Percentiles rank a stretch among this genome's conserved stretches.
Evolutionary conservation across 2,329 filamentous ascomycete genomes (phyloP).

Genomic region (Fusarium pseudocircinatum): DNA sequence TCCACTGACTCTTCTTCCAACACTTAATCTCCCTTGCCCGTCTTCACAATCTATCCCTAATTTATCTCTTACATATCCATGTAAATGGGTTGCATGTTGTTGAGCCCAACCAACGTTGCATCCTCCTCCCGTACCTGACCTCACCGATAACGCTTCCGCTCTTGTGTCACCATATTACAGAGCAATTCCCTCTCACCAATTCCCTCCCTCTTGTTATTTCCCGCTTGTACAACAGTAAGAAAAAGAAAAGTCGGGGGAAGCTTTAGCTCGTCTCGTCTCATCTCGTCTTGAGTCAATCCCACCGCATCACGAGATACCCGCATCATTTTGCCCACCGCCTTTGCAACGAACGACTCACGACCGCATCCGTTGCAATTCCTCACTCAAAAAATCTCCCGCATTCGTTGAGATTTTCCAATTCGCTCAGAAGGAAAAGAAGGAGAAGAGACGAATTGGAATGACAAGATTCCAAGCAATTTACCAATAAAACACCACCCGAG

Average conservation of each 20-base stretch:
- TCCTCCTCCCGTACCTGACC: neutral
- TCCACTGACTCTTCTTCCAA: constrained; percentile 21
- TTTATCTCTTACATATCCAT: constrained; percentile 28
- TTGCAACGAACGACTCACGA: constrained; percentile 12
- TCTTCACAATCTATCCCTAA: constrained; percentile 10
- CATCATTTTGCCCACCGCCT: constrained; percentile 28
- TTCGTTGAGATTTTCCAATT: neutral
- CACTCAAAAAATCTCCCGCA: neutral
- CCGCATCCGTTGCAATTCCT: constrained; percentile 22
- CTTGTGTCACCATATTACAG: constrained; percentile 7
- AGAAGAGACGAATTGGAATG: constrained; percentile 3
- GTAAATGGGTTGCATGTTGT: constrained; percentile 13
- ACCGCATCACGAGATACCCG: constrained; percentile 32
- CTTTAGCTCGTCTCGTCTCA: neutral
- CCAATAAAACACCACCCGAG: constrained; percentile 20
- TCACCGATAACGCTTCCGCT: constrained; percentile 5
- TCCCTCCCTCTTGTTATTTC: neutral
- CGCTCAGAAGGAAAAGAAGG: constrained; percentile 30
- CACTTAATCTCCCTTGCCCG: constrained; percentile 8
- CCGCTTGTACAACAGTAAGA: neutral
- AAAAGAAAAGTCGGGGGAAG: neutral
- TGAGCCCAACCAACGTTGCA: constrained; percentile 31
- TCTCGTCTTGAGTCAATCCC: neutral
- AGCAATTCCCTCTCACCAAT: neutral
- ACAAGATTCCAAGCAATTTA: neutral